Evolutionary conservation across 805 yeast species (phyloP).

Genomic region (Yarrowia yakushimensis): DNA sequence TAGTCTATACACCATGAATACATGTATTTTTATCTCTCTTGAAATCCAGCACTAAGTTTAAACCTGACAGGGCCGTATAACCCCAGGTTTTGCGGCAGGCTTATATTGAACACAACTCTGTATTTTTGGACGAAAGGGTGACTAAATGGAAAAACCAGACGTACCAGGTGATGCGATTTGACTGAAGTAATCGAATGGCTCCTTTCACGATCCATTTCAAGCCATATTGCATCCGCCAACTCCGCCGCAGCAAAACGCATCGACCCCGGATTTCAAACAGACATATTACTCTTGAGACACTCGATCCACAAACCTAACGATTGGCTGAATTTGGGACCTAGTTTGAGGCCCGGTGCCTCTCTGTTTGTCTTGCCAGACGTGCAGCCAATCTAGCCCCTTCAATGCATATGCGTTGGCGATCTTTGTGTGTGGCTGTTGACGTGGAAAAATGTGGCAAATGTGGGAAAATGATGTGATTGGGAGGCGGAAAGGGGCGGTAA

Average conservation of each 20-base stretch:
- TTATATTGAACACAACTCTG: too few relatives aligned
- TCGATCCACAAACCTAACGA: not conserved
- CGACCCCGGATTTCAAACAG: not conserved
- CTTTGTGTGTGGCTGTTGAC: not conserved
- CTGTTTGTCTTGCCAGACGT: not conserved
- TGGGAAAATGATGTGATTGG: too few relatives aligned
- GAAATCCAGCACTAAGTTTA: too few relatives aligned
- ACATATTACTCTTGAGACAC: not conserved
- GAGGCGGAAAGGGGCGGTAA: too few relatives aligned
- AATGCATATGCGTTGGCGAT: not conserved
- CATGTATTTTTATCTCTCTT: too few relatives aligned
- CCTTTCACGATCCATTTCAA: not conserved
- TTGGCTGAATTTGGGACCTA: constrained; percentile 13
- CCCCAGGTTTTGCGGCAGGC: too few relatives aligned
- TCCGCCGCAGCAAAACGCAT: not conserved
- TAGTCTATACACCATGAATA: too few relatives aligned
- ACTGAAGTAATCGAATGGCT: too few relatives aligned
- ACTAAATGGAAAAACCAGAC: too few relatives aligned
- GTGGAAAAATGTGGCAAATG: not conserved
- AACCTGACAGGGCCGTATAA: too few relatives aligned
- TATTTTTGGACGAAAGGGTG: too few relatives aligned
- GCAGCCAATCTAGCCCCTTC: constrained; percentile 17
- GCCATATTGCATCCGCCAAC: not conserved
- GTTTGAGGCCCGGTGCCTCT: constrained; percentile 13
- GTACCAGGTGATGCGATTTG: too few relatives aligned